Evolutionary conservation across 2,329 filamentous ascomycete genomes (phyloP), one percentile per base, ranked within the genome.

Genomic region (Eutypa lata): DNA sequence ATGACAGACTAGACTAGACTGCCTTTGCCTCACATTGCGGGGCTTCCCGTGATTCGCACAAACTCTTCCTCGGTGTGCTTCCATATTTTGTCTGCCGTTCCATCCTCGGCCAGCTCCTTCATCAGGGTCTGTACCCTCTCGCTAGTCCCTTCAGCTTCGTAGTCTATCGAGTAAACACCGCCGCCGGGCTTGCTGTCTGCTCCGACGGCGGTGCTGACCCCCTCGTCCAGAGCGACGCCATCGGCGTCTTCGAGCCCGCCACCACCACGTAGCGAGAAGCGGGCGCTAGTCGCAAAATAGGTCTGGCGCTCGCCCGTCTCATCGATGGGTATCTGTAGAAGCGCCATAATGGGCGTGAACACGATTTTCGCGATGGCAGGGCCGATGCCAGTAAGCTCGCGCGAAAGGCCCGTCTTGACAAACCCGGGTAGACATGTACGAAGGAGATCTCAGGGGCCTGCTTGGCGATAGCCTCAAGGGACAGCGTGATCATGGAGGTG

Each of bases 381-480:
- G 2, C 66, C 10, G 1, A 65, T 53, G 4, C 57, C 65, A 18
- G 50, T 66, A 53, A 56, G 53, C 43, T 56, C 64, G 6, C 59
- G 54, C 26, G 61, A 38, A 53, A 59, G 58, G 14, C 61, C 61
- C 2, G 71, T 71, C 44, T 69, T 67, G 11, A 75, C 73, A 66
- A 58, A 2, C 73, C 71, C 0, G 73, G 73, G 47, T 65, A 73
- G 31, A 65, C 64, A 52, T 76, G 73, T 7, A 76, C 58, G 52
- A 76, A 76, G 1, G 64, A 63, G 13, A 76, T 66, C 5, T 68
- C 67, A 0, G 77, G 77, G 24, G 79, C 72, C 11, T 70, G 61
- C 3, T 66, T 64, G 0, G 79, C 75, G 3, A 84, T 64, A 16
- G 77, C 71, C 50, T 80, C 79, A 38, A 80, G 65, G 0, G 71